Evolutionary conservation across 345 rosid species (phyloP).

Genomic region (Citrus maxima): DNA sequence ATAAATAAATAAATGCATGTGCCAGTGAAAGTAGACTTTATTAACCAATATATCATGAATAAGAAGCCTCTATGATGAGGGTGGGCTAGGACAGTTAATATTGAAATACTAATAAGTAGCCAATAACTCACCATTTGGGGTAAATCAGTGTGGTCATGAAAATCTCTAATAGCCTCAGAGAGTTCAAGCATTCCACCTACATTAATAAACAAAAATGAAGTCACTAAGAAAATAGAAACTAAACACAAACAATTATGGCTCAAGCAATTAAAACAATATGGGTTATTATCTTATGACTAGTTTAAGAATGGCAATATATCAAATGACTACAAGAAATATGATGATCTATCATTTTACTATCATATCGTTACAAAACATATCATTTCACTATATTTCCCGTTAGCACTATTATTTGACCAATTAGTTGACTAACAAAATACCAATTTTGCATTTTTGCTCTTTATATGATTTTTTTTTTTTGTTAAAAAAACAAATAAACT

Average conservation of each 20-base stretch:
- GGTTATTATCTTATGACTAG: no score
- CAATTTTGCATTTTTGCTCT: no score
- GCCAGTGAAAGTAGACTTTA: background rate
- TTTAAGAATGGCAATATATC: no score
- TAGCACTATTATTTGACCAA: no score
- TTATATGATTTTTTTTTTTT: no score
- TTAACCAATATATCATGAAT: background rate
- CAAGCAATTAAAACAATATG: constrained; percentile 2
- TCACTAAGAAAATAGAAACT: background rate
- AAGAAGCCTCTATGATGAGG: background rate
- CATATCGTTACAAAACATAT: no score
- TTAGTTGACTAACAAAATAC: no score
- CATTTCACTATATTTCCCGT: no score
- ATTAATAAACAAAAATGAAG: background rate
- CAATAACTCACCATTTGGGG: constrained; percentile 70
- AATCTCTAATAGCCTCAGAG: constrained; percentile 91
- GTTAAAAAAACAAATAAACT: no score
- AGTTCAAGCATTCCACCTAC: constrained; percentile 88
- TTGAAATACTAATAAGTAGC: background rate
- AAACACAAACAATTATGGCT: background rate
- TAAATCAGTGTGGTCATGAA: constrained; percentile 74
- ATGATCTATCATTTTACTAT: no score
- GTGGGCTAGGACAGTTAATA: background rate
- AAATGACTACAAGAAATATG: no score
- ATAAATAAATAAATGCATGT: background rate